Evolutionary conservation across 164 flowering plant species (phyloP), one percentile per base, ranked within the genome.

Genomic region (Sextonia rubra): DNA sequence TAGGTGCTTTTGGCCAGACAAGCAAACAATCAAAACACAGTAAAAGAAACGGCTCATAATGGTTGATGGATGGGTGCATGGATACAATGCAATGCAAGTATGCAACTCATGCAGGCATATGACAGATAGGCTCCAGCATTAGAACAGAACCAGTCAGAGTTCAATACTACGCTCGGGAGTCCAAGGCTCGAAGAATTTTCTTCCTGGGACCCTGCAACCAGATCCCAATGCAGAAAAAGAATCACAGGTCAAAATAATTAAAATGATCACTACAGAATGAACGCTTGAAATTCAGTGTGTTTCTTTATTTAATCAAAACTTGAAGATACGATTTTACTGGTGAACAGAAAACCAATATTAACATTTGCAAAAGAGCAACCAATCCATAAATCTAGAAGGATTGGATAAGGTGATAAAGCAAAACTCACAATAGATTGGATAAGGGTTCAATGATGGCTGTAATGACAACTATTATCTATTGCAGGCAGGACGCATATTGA

Each of bases 131-230:
- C 44, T 64, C 67, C 67, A 17, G 47, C 47, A 17, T 27, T 17
- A 27, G 11, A 27, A 27, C 47, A 63, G 8, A 64, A 64, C 8
- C 67, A 7, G 5, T 12, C 8, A 8, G 20, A 29, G 15, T 56
- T 67, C 20, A 6, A 49, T 56, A 20, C 83, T 76, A 86, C 58
- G 17, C 82, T 78, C 76, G 83, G 22, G 90, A 83, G 52, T 86
- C 93, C 85, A 93, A 82, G 24, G 91, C 91, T 64, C 88, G 61
- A 69, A 88, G 80, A 83, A 93, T 91, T 85, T 93, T 93, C 88
- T 93, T 93, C 76, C 98, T 88, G 55, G 98, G 98, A 64, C 98
- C 98, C 98, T 93, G 87, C 75, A 79, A 79, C 37, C 62, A 69
- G 17, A 72, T 55, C 65, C 58, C 20, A 23, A 25, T 4, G 37